Evolutionary conservation across 1,139 yeast species (phyloP).

Genomic region (Candida sanyaensis): DNA sequence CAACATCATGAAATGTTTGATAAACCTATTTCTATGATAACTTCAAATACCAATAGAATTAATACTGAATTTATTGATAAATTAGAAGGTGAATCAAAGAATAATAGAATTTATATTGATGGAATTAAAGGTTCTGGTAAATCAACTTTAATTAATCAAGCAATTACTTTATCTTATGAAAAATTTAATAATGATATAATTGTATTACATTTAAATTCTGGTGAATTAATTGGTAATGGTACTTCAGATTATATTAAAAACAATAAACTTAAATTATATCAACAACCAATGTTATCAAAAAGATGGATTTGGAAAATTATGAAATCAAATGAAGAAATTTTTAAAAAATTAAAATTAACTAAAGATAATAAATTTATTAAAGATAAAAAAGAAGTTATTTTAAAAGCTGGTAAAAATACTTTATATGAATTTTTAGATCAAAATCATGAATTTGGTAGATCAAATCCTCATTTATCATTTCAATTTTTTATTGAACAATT

Average conservation of each 20-base stretch:
- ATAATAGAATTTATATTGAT: conserved; percentile 57
- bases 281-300: conserved; percentile 80
- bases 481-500: conserved; percentile 57
- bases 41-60: conserved; percentile 31
- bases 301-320: conserved; percentile 59
- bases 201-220: conserved; percentile 66
- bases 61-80: conserved; percentile 27
- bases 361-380: conserved; percentile 39
- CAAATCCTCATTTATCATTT: conserved; percentile 42
- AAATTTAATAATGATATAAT: conserved; percentile 47
- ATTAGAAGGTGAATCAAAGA: conserved; percentile 20
- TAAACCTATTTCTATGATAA: conserved; percentile 57
- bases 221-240: conserved; percentile 68
- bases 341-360: conserved; percentile 52
- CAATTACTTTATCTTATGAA: conserved; percentile 58
- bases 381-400: conserved; percentile 37
- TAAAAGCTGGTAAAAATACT: conserved; percentile 44
- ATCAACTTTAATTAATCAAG: conserved; percentile 71
- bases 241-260: conserved; percentile 66
- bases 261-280: conserved; percentile 49
- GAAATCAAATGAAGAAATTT: conserved; percentile 54
- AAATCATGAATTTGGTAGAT: conserved; percentile 42
- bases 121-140: conserved; percentile 86
- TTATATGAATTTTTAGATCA: conserved; percentile 39
- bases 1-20: conserved; percentile 66